Evolutionary conservation across 164 flowering plant genomes (phyloP), one percentile per base, ranked within the genome.

Genomic region (Sextonia rubra): DNA sequence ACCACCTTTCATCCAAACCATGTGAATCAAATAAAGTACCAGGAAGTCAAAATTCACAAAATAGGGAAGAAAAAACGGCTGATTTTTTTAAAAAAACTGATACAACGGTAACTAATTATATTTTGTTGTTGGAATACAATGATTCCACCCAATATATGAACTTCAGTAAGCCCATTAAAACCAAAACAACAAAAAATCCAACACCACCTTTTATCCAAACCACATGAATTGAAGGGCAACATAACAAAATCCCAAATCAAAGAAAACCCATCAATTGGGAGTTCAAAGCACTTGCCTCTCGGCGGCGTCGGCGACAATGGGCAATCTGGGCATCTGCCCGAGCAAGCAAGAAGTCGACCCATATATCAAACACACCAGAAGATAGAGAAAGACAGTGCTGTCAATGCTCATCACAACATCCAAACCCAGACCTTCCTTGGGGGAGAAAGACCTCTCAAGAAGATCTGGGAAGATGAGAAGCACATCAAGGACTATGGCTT

Each of bases 291-390:
- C 94, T 83, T 95, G 99, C 85, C 97, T 92, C 4, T 95, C 99
- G 61, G 99, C 99, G 24, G 99, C 99, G 23, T 95, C 99, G 25
- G 98, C 98, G 55, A 95, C 97, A 81, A 95, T 86, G 0, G 99
- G 99, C 90, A 95, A 84, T 73, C 99, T 85, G 12, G 99, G 97
- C n/a, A 95, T 29, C 78, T 85, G 91, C 37, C 98, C 99, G 37
- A 93, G 66, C 80, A 87, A 75, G 80, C 99, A 95, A 77, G 92
- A 86, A 74, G 85, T 75, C 12, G 93, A 86, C 52, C 99, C 99
- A 79, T 95, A 95, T 44, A 95, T 74, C 90, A 92, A 85, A 64
- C 82, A 80, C 25, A 91, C 96, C 79, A 95, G 80, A 1, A 95
- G 82, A 82, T 86, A 95, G 84, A 93, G 75, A 65, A 95, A 95